Base-by-base conservation (phyloP, 2,329 filamentous ascomycete genomes). In the Parascedosporium putredinis region DNA sequence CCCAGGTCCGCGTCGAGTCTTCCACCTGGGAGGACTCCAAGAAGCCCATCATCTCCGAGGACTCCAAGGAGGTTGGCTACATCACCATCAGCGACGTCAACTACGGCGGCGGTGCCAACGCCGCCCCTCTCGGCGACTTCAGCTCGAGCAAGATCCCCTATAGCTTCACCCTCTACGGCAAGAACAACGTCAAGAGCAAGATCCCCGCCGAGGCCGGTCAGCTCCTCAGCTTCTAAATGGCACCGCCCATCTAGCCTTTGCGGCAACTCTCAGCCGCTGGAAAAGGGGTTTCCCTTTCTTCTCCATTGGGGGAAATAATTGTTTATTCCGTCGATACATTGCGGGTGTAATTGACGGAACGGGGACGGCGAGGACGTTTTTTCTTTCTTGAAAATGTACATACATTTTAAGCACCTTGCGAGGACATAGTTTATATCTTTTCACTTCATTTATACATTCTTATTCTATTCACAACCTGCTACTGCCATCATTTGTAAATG, bases 121-220 rank as follows among this genome's bases (percentile, higher is more conserved):
- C 27, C 27, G 27, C 27, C 12, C 27, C 27, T 12, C 6, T 7
- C 7, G 27, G 75, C 23, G 75, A 70, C n/a, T 64, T 79, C 45
- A 72, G 63, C 47, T 65, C 64, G 29, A 67, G 76, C n/a, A 71
- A 71, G 2, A 80, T 83, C 59, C 59, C 62, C 36, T 81, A 81
- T 64, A 65, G 62, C 29, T 65, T 74, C 60, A 53, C 52, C 43
- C 57, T 60, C n/a, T 61, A 79, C 45, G 76, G 74, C 2, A 69
- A 70, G 3, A 62, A 54, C 27, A 71, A 64, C 45, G 71, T 78
- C 50, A 68, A 72, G 58, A 31, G 27, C 27, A 31, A 31, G 27
- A 31, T 31, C 27, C 27, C 27, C 12, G 59, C 60, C 50, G 62
- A 53, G 36, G 69, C 68, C 33, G 69, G 69, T 36, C 61, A 67